Evolutionary conservation across 1,284 basidiomycete genomes (phyloP), one percentile per base, ranked within the genome.

Genomic region (Ceratobasidium sp.): DNA sequence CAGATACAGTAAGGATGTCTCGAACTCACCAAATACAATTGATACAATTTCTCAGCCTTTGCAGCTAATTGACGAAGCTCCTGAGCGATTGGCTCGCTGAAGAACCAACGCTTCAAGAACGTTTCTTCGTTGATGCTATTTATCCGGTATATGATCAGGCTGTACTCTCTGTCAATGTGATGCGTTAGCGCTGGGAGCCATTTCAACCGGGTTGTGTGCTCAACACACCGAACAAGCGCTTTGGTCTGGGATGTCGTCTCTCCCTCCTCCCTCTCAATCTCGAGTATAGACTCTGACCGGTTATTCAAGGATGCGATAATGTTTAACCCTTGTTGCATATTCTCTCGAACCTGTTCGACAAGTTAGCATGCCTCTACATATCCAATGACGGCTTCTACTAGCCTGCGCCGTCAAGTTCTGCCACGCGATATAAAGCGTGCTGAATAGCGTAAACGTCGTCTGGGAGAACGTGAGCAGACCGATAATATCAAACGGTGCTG

Each of bases 261-360:
- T 20, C 74, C 74, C 35, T 77, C 74, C 30, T 77, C 74, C 33
- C 48, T 67, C 30, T 77, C 74, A 48, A 77, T 77, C 54, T 77
- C 74, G 5, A 77, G 50, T 27, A 77, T 77, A 5, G 52, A 67
- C 14, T 77, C 64, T 1, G 74, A 77, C 4, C 74, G 74, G 38
- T 77, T 77, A n/a, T 77, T 68, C 41, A 77, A 30, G 1, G 74
- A 59, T 3, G 74, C 74, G 30, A 77, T 77, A 20, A 77, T 77
- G 18, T 77, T 44, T 5, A 77, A 46, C 3, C 74, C 74, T 35
- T 41, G 65, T 23, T 77, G 64, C 27, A 67, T 52, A 64, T 77
- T 77, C 44, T 27, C 74, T 18, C 46, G 54, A 7, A 77, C 30
- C 74, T 77, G 18, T n/a, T 16, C 10, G 20, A 38, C 33, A 5